Base-by-base conservation (phyloP, 495 filamentous ascomycete genomes). In the Cryomyces antarcticus region DNA sequence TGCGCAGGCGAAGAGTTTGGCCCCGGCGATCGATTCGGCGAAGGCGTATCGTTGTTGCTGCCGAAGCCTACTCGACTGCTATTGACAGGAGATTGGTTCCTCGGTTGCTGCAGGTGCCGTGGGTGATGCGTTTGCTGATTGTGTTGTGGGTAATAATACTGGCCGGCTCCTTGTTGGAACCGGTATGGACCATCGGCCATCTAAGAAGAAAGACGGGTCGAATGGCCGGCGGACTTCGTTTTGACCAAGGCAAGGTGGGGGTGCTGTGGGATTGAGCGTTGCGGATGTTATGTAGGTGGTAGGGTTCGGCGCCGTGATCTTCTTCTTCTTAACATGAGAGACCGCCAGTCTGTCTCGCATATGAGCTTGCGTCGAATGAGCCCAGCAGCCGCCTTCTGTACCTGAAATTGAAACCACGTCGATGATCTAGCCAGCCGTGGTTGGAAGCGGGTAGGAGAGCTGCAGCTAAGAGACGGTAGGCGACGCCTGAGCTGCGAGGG, bases 181-280 rank as follows among this genome's bases (percentile, higher is more conserved):
- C 75, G 74, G 68, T 78, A 74, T 58, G 67, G 68, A 77, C 74
- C 80, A 82, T 86, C 80, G 73, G 80, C 80, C 80, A 85, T 85
- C 24, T 39, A 39, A 39, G 38, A 9, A 9, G 9, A 24, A 2
- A 24, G 17, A 24, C 17, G 17, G 17, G 17, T 24, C 17, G 17
- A 24, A 24, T 24, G 17, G 17, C 17, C 17, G 17, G 17, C 17
- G 17, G 17, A 24, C 17, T 24, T 24, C 17, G 17, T 24, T 24
- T 24, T 24, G 17, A 24, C 17, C 17, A 24, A 24, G 33, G 33
- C 7, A 35, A 12, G 30, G 31, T 38, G 29, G 36, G 38, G 28
- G 36, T 43, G 33, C 40, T 31, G 41, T 47, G 31, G 47, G 17
- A 30, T 39, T 30, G 34, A 48, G 33, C 4, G 47, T n/a, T 34